Evolutionary conservation across 306 rosid genomes (phyloP), one percentile per base, ranked within the genome.

Genomic region (Amphicarpaea edgeworthii): DNA sequence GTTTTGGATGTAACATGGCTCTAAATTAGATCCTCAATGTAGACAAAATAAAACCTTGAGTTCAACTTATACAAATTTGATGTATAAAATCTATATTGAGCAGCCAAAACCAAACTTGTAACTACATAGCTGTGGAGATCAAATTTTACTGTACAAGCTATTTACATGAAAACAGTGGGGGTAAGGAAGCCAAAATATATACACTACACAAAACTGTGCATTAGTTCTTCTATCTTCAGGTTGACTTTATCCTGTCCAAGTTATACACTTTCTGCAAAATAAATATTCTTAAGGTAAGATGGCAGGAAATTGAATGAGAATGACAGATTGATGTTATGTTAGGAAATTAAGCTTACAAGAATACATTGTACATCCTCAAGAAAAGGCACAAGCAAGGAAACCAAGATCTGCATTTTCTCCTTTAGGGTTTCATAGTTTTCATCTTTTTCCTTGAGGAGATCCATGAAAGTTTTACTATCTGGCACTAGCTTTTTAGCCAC

Each of bases 401-500:
- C 72, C 46, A 95, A 55, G 57, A 79, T 86, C 64, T 89, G 80
- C 60, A 90, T 88, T 70, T 92, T 90, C 78, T 90, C 89, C 79
- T 34, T 81, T 41, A 89, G 84, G 64, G 87, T 40, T 15, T 89
- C 93, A 51, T 72, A 55, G 82, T 42, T 77, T 85, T 88, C 89
- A 11, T 89, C 91, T 77, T 89, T 87, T 43, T 60, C 84, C 85
- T 77, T 85, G 47, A 95, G 93, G 43, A 87, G 84, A 68, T 85
- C 58, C 32, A 81, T 81, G 71, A 95, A 90, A 54, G 82, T 80
- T 82, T 86, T 76, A 16, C 55, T 78, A 67, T 92, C 92, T 9
- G 99, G 99, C 24, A 95, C 90, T 5, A 92, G 84, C 61, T 87
- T 88, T 68, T 92, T 79, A 69, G 92, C 97, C 50, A 95, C 91